Conservation (phyloP, 139 green algal species). For the Chlamydomonas eustigma region DNA sequence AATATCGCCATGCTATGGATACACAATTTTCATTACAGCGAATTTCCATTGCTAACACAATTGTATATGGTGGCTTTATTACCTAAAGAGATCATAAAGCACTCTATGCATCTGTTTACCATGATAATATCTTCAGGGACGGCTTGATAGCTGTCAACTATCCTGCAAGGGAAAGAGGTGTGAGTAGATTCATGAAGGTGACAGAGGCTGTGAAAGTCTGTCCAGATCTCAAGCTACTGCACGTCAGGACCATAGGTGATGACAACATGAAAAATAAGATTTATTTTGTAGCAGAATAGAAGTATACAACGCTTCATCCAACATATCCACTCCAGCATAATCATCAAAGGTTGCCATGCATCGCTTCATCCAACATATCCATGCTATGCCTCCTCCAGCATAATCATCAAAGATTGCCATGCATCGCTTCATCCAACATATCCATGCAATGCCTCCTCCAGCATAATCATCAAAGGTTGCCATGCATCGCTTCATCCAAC, state of each 20-base stretch:
- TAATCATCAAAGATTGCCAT: too few species aligned
- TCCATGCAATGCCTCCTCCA: too few species aligned
- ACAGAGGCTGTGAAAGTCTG: constrained; percentile 65
- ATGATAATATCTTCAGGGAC: constrained; percentile 14
- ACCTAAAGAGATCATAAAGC: neutral
- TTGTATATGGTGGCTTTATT: constrained; percentile 4
- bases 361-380: too few species aligned
- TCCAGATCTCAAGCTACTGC: constrained; percentile 74
- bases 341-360: too few species aligned
- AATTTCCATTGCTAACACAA: neutral
- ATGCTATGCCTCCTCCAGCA: too few species aligned
- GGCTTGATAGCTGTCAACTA: constrained; percentile 90
- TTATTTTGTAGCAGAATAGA: too few species aligned
- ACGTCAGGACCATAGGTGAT: constrained; percentile 83
- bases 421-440: too few species aligned
- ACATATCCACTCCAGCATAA: too few species aligned
- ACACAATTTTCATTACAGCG: neutral
- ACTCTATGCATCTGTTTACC: neutral
- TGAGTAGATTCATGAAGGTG: constrained; percentile 77
- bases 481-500: too few species aligned
- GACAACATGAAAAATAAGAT: too few species aligned
- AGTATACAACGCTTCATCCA: too few species aligned
- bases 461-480: too few species aligned
- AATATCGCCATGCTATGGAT: neutral
- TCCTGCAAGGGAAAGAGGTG: constrained; percentile 63